Conservation (phyloP, 2,329 filamentous ascomycete genomes). For the Hymenoscyphus fructigenus region DNA sequence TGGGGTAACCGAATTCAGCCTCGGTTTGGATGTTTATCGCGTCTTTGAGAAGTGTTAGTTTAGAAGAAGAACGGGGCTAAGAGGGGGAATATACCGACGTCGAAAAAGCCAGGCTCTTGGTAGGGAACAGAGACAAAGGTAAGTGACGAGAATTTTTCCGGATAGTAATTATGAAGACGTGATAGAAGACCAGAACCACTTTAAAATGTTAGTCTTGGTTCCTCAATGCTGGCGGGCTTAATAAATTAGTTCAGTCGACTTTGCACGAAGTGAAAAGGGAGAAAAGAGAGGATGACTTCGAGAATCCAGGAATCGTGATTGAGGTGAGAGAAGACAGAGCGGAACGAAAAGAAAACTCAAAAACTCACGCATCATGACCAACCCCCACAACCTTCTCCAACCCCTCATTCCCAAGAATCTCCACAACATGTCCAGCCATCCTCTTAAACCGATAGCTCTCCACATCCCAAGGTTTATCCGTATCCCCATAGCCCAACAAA, state of each 20-base stretch:
- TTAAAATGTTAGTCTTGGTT: not conserved
- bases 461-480: constrained; percentile 38
- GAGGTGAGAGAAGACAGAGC: not conserved
- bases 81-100: not conserved
- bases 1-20: constrained; percentile 15
- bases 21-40: constrained; percentile 13
- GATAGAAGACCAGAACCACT: constrained; percentile 18
- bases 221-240: not conserved
- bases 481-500: constrained; percentile 59
- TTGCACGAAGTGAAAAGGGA: no score
- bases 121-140: constrained; percentile 13
- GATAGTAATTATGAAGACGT: constrained; percentile 16
- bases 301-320: not conserved
- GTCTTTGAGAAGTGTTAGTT: not conserved
- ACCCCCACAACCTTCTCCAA: constrained; percentile 18
- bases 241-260: not conserved
- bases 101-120: not conserved
- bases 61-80: not conserved
- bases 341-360: not conserved
- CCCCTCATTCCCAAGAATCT: constrained; percentile 34
- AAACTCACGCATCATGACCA: constrained; percentile 17
- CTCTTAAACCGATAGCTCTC: constrained; percentile 35
- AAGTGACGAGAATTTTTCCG: constrained; percentile 12
- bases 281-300: not conserved
- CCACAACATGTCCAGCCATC: constrained; percentile 36